Evolutionary conservation across 202 grass and related monocot genomes (phyloP), one percentile per base, ranked within the genome.

Genomic region (Digitaria exilis): DNA sequence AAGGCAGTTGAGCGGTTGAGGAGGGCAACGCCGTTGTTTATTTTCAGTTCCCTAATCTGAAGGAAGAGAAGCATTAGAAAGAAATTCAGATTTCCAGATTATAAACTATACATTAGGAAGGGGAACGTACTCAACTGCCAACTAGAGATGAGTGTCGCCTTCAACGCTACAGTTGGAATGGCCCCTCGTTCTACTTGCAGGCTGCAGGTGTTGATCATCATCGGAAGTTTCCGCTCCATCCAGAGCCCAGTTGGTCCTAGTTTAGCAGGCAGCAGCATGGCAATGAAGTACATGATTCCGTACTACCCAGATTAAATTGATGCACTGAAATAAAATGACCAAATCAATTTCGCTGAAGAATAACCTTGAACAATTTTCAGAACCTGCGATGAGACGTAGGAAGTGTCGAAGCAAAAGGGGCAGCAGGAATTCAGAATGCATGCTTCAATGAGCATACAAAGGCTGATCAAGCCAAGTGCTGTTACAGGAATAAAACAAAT

Each of bases 1-100:
- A 85, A 65, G 71, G 87, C 71, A 76, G 82, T 71, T 89, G 87
- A 75, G 56, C 42, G 10, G 24, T 63, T 65, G 57, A 65, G 35
- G 25, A 15, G 42, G 26, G 26, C 42, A 61, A 52, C 62, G 10
- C n/a, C 31, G 41, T 42, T 55, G 32, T 54, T n/a, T 52, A 44
- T 66, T 24, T 48, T 39, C 25, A 34, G 3, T 7, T 31, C 63
- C 32, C 56, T 65, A 54, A 49, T 65, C 15, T 65, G 39, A 79
- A 80, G 2, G 10, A 54, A 85, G 30, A 79, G 43, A 55, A 55
- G 9, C 48, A 44, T 44, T 26, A 84, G 10, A 18, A 22, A 39
- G 54, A 57, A n/a, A 57, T 25, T 61, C 28, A 46, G 26, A 70
- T 32, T 46, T 76, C 49, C 35, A 69, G 6, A 18, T n/a, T n/a